Evolutionary conservation across 2,329 filamentous ascomycete species (phyloP), one percentile per base, ranked within the genome.

Genomic region (Sclerotinia trifoliorum): DNA sequence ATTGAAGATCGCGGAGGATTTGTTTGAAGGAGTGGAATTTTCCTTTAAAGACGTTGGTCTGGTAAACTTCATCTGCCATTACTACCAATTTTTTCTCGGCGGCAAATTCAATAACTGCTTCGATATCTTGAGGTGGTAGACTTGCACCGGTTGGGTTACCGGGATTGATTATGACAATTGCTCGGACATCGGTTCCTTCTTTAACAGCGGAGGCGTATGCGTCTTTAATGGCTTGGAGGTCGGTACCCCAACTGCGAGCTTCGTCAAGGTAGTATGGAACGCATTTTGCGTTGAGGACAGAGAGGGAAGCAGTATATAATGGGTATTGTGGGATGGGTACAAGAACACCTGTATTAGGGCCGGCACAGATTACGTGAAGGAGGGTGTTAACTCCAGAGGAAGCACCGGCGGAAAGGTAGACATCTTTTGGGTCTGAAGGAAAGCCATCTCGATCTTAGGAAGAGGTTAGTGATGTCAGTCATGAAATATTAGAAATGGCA

Each of bases 241-340:
- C 90, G 60, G 94, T 98, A 71, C 92, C 91, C 95, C 95, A 99
- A 71, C 87, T 85, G 75, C 89, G 87, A 73, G 87, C 82, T 82
- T 99, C 95, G 74, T 98, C 91, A 62, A 99, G 88, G 81, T 93
- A 91, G 83, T 99, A 99, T 49, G 95, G 94, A 39, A 99, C 95
- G 77, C 90, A 92, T 68, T 86, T 88, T 65, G 94, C 92, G 79
- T 97, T 87, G 70, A 98, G 86, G 58, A 99, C 82, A 65, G 93
- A 84, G 71, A 99, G 86, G 0, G 94, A 95, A 35, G 95, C 95
- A 11, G 94, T 98, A 83, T 99, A 99, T 61, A 99, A 89, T 32
- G 95, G 95, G 80, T 99, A 99, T 81, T 99, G 95, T 8, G 95
- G 95, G 74, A 99, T 98, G 32, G 94, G 95, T 26, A 98, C 90